Base-by-base conservation (phyloP, 352 stramenopile species). In the Pythium utonaiense region DNA sequence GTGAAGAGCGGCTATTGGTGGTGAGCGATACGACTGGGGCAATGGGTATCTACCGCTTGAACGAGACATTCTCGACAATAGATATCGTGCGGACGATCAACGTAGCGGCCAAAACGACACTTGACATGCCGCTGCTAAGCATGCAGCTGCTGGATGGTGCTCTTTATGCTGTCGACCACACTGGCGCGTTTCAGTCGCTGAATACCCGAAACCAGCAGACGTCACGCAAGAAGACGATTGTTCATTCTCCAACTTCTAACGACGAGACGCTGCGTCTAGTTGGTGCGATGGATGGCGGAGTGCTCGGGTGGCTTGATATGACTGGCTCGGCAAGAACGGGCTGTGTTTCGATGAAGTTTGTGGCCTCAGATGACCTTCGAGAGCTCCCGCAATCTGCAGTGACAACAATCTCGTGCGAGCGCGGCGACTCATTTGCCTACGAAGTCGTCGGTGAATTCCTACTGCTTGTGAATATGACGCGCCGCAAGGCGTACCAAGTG, bases 191-290 rank as follows among this genome's bases (percentile, higher is more conserved):
- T 1, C 77, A 83, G 34, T 75, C 70, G 9, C 60, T 86, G 5
- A 82, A 79, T 47, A 21, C 73, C 25, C 68, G 63, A 16, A 86
- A 72, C 25, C 67, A 78, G 49, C 77, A 86, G 54, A 73, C 68
- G 8, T 86, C 77, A 31, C 47, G 27, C 65, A 67, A 25, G 66
- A 31, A 62, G 40, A 14, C 17, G 3, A 12, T 47, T 27, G 40
- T n/a, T n/a, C n/a, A n/a, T n/a, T n/a, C 19, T 17, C 17, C 40
- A 6, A 19, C 6, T 6, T 27, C 6, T 5, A 12, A 40, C 42
- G 4, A 40, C 38, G 12, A 58, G 66, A 64, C 3, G 2, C 69
- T 80, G 25, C 25, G 56, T 17, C 57, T 69, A 13, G 63, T 70
- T 6, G 69, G 76, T 33, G 71, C 66, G 31, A 57, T 80, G 50